Evolutionary conservation across 2,329 filamentous ascomycete genomes (phyloP), one percentile per base, ranked within the genome.

Genomic region (Xylaria sp.): DNA sequence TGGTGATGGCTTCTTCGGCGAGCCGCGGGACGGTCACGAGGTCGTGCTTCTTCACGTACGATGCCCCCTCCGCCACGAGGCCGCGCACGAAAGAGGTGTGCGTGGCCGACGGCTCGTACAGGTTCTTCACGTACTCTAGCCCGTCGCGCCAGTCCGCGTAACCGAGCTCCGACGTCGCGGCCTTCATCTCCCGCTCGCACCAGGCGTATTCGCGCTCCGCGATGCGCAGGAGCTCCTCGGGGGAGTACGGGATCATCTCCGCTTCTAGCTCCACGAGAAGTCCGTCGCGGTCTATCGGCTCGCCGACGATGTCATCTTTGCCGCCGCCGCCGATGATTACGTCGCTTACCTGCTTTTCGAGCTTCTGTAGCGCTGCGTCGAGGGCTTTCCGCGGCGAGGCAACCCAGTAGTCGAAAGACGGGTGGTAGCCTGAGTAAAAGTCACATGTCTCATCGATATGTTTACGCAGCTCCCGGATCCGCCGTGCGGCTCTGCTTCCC

Each of bases 231-330:
- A 90, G 79, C 73, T 89, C 85, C 65, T 88, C 86, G 0, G 88
- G 88, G 0, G 83, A 81, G 72, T 89, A 90, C 0, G 86, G 83
- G 59, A 90, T 88, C 82, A 88, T 84, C 75, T 90, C 87, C 0
- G 83, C 82, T 65, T 84, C 80, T 1, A 90, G 81, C 60, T 88
- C 86, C 12, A 81, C 80, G 0, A 86, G 76, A 0, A 90, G 78
- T 0, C 83, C 86, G 0, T 83, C 81, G 3, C 82, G 78, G 1
- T 88, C 87, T 58, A 89, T 86, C 0, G 87, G 87, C 69, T 89
- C 83, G 7, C 87, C 87, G 33, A 89, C 82, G 60, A 89, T 89
- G 7, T 84, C 82, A 62, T 86, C 83, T 0, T 82, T 77, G 1
- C 83, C 80, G 1, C 77, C 79, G 0, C 78, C 80, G 2, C 85